These are phyloP conservation scores for Solanum lycopersicoides DNA, from an alignment of 257 asterid genomes.

Conservation along the genomic window DNA sequence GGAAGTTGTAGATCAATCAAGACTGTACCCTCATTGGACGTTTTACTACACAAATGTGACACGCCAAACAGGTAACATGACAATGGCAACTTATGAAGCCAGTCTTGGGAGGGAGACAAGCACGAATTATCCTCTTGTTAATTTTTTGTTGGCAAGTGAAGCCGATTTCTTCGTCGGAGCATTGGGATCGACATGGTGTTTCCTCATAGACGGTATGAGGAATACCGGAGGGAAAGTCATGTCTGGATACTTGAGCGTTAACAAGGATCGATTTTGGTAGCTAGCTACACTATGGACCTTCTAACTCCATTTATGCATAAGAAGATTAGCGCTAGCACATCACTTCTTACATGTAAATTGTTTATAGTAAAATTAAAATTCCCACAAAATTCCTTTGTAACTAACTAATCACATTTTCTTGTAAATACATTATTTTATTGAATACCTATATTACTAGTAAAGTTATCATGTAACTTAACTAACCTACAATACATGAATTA, in stretches of 20 bases:
- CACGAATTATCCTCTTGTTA: conserved; percentile 86
- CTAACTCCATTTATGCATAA: neutral
- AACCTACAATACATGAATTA: neutral
- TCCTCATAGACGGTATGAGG: conserved; percentile 88
- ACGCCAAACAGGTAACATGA: conserved; percentile 72
- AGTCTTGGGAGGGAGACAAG: conserved; percentile 87
- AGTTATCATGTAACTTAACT: neutral
- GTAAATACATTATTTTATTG: neutral
- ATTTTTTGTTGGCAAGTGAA: conserved; percentile 94
- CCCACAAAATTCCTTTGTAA: neutral
- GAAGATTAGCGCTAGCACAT: neutral
- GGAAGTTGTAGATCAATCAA: conserved; percentile 70
- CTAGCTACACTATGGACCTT: neutral
- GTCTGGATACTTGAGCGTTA: conserved; percentile 93
- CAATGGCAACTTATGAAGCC: conserved; percentile 83
- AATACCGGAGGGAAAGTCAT: conserved; percentile 87
- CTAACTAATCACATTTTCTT: neutral
- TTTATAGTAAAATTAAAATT: neutral
- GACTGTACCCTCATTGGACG: conserved; percentile 44
- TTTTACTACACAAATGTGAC: conserved; percentile 77
- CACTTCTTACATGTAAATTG: neutral
- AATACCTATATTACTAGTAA: neutral
- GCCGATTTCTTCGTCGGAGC: conserved; percentile 91
- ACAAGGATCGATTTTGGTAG: conserved; percentile 95
- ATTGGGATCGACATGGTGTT: conserved; percentile 92